Base-by-base conservation (phyloP, 192 early-diverging fungal genomes). In the Cetraspora pellucida region DNA sequence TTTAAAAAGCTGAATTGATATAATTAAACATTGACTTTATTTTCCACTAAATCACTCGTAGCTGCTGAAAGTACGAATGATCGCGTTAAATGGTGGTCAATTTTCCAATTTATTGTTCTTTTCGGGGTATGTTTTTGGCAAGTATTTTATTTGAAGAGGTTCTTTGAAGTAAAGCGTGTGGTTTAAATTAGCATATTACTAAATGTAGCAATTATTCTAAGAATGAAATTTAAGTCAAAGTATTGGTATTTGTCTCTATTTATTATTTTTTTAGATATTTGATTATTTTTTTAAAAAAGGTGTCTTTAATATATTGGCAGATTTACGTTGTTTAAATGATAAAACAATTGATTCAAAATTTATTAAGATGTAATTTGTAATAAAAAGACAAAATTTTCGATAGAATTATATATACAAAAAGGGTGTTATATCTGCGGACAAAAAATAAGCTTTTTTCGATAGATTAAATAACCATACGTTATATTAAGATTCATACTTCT, bases 31-130 rank as follows among this genome's bases (percentile, higher is more conserved):
- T 37, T 37, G 1, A 37, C 31, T 52, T 52, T 52, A 52, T 10
- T 19, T 4, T 19, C 10, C 4, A 4, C 47, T n/a, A 59, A 10
- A 30, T 43, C 43, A 31, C 60, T 30, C 55, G 52, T 83, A 94
- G 91, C 92, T 73, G 90, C 92, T 61, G 91, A 92, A 68, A 90
- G 88, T 79, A 95, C 92, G 23, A 91, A 93, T 82, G 78, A 89
- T 57, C 90, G 93, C 74, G 92, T 95, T 11, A 85, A 89, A 70
- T 93, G 89, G 88, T 93, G 91, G 91, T 90, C 93, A 59, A 66
- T 93, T 28, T 82, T 90, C 55, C 89, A 94, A 80, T 78, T 87
- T 43, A 74, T 77, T 21, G 78, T 90, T 44, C 78, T 94, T n/a
- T 76, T 88, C 47, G 85, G 83, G 27, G 90, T 94, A 71, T 90